Evolutionary conservation across 2,329 filamentous ascomycete species (phyloP), one percentile per base, ranked within the genome.

Genomic region (Penicillium sp.): DNA sequence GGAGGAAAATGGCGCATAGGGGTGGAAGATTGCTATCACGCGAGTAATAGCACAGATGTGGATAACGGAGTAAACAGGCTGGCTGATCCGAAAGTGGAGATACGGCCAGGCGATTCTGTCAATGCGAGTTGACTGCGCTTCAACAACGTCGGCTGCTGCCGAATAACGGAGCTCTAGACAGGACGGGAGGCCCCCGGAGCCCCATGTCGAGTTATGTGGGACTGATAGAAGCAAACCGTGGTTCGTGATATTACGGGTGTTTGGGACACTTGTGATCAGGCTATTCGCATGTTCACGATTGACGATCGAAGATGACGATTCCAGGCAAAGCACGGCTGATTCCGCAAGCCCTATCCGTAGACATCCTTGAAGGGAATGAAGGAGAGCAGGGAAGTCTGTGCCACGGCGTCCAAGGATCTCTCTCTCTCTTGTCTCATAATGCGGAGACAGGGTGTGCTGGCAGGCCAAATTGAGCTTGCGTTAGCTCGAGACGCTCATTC

Each of bases 391-490:
- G 14, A 34, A 36, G n/a, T 22, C 30, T 46, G 25, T 45, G 34
- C 34, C 9, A 45, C 35, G 8, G 12, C 41, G 25, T n/a, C 35
- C 29, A 27, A 31, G 19, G 42, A 45, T 40, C 8, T 50, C 36
- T 44, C 40, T 44, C 40, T 25, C 14, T 44, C 36, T 46, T 37
- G 28, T 43, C 41, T 49, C 47, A 49, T 44, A 34, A 39, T 43
- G 29, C 33, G 12, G 7, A 25, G 22, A 25, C 18, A 33, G 54
- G 40, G 52, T 60, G 58, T 47, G 58, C 46, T 61, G 57, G 58
- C 57, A 59, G 41, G 56, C 44, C 49, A 48, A 57, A 55, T 57
- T 55, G 55, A 59, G 52, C 47, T 46, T 41, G 55, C 58, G 58
- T 60, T 59, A 60, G 57, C 48, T 35, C 51, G 3, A 36, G 18